Base-by-base conservation (phyloP, 139 green algal species). In the Picochlorum sp. region DNA sequence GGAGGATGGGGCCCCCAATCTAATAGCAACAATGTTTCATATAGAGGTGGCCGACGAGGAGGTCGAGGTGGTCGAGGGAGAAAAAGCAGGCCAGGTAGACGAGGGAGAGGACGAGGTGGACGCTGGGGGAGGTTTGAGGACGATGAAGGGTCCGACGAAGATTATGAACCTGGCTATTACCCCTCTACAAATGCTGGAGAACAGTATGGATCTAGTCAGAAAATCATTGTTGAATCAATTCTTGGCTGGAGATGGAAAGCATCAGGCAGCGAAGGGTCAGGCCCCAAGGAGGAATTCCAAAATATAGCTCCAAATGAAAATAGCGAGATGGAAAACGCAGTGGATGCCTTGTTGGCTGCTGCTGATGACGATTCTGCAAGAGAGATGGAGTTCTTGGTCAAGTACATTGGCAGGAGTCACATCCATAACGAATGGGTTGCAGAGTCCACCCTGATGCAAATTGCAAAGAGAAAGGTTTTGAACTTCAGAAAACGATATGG, bases 301-400 rank as follows among this genome's bases (percentile, higher is more conserved):
- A n/a, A n/a, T n/a, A n/a, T n/a, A n/a, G n/a, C n/a, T n/a, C 13
- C 25, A 35, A 43, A 50, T 6, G 50, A 61, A 29, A 53, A 36
- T 26, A 36, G 6, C 18, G 14, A 14, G 9, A 79, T 83, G 49
- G 65, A 68, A 8, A 69, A 81, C 50, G 79, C 79, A 7, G 79
- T 81, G 6, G 79, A 72, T 1, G 77, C 77, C 1, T 64, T 87
- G 36, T 68, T 85, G 26, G 76, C 70, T n/a, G 70, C 74, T 29
- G 47, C 68, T 20, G 73, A 62, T 26, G 59, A 14, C 14, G 59
- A 40, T 32, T 28, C 59, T 28, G 44, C 45, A 18, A 61, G 57
- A 14, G 76, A 87, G 62, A 70, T 71, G 0, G 86, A 94, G 74
- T 94, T 85, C 67, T 70, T 92, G 24, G 85, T 95, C 10, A 93